Evolutionary conservation across 352 stramenopile species (phyloP), one percentile per base, ranked within the genome.

Genomic region (Globisporangium camurandrum): DNA sequence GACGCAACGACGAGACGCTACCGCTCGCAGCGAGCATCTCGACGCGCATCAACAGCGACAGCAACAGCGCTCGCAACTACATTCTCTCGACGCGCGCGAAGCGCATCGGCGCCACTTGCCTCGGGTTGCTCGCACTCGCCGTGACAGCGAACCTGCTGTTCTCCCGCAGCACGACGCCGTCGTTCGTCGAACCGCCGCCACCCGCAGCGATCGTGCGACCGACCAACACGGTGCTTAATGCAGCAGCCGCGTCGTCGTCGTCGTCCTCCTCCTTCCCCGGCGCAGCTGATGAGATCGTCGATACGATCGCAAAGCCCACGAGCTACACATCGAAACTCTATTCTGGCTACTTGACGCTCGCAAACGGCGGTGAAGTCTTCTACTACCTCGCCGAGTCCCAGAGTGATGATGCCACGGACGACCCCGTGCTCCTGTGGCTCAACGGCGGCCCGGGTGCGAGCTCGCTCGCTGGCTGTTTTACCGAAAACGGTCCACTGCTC

Each of bases 361-460:
- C 38, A 20, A 85, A 85, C 44, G 72, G 72, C 24, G 73, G 75
- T 12, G 49, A 82, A 36, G 71, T 58, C n/a, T 85, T 85, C 51
- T 87, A 87, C 61, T 87, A 82, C 50, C 54, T 83, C 31, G 75
- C 75, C 24, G 72, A 85, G 50, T 84, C 72, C 10, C 75, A 87
- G 57, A 83, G 63, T 45, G 16, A 49, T 4, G 66, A 52, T 8
- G 40, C 62, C 0, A 43, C 59, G 4, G 50, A 66, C 38, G 75
- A 84, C 58, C 73, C 77, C 0, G 67, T 89, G 46, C 36, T 85
- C 46, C 60, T 87, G 4, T 89, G 78, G 75, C 71, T 86, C 31
- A 86, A 84, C 33, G 78, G 78, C 16, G 78, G 78, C 0, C 78
- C 78, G 0, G 78, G 78, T 0, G 57, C 70, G 8, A 84, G 69